These are phyloP conservation scores for Coleophoma crateriformis DNA, from an alignment of 2,329 filamentous ascomycete species.

Conservation along the genomic window DNA sequence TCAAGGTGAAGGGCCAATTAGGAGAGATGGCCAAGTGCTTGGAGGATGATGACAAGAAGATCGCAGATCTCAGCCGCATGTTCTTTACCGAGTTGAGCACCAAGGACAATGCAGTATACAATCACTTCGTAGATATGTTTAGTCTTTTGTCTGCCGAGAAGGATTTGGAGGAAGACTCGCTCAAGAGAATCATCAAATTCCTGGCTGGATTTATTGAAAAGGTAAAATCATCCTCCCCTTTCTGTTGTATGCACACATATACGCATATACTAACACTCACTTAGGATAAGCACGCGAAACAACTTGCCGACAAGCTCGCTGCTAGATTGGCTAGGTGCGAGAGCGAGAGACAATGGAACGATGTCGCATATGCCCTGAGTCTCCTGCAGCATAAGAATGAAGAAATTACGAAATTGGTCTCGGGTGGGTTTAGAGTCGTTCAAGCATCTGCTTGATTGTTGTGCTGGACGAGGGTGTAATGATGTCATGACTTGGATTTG, in stretches of 20 bases:
- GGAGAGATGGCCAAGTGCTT: constrained; percentile 99
- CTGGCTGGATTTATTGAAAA: constrained; percentile 95
- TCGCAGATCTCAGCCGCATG: constrained; percentile 91
- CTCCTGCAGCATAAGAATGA: constrained; percentile 90
- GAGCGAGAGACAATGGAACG: constrained; percentile 93
- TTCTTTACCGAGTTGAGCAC: constrained; percentile 97
- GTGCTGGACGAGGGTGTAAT: too few species aligned
- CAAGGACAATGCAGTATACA: constrained; percentile 98
- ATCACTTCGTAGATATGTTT: constrained; percentile 99
- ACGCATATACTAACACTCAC: constrained; percentile 14
- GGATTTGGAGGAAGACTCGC: constrained; percentile 75
- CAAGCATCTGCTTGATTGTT: constrained; percentile 47
- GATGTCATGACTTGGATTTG: too few species aligned
- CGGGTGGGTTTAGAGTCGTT: constrained; percentile 71
- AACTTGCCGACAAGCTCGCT: constrained; percentile 87
- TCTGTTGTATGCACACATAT: neutral
- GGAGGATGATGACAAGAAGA: constrained; percentile 91
- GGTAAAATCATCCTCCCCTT: constrained; percentile 44
- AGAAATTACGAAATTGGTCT: constrained; percentile 72
- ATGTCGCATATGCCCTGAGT: constrained; percentile 88
- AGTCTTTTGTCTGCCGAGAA: constrained; percentile 80
- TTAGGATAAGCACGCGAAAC: constrained; percentile 94
- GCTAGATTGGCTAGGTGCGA: constrained; percentile 81
- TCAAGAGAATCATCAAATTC: constrained; percentile 86
- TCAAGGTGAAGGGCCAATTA: constrained; percentile 98